A percentile compares a stretch with the other conserved stretches of the same genome.
Conservation (phyloP, 176 grass and related monocot genomes). For the Microstegium vimineum region DNA sequence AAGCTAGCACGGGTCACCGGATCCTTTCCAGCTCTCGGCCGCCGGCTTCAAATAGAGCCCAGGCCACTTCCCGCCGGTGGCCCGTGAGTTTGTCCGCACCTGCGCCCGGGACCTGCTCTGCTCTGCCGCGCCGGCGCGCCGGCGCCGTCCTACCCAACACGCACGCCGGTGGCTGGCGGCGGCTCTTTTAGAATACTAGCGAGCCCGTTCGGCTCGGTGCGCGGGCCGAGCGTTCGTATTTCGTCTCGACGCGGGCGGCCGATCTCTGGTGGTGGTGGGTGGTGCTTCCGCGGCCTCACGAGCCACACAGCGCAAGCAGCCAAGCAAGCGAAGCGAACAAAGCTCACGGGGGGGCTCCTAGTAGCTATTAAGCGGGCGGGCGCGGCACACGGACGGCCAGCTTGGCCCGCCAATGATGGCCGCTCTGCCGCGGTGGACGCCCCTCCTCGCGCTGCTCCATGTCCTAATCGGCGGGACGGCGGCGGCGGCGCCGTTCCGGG, state of each 20-base stretch:
- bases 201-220: not conserved
- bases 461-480: not conserved
- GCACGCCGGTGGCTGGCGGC: no score
- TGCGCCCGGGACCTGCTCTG: not conserved
- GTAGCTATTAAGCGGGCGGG: not conserved
- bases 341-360: not conserved
- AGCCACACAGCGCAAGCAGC: not conserved
- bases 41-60: not conserved
- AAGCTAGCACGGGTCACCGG: not conserved
- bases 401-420: not conserved
- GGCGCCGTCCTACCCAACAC: not conserved
- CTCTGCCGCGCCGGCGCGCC: not conserved
- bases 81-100: no score
- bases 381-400: not conserved
- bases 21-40: not conserved
- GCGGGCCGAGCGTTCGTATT: not conserved
- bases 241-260: slow-evolving; percentile 28
- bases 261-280: not conserved
- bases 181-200: not conserved
- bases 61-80: not conserved
- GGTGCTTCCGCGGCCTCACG: no score
- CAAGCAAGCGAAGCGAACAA: slow-evolving; percentile 1
- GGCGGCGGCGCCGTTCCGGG: slow-evolving; percentile 42
- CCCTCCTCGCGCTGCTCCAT: not conserved
- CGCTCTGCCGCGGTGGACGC: not conserved